phyloP scores from a whole-genome alignment of 805 yeast genomes.

The Candida wancherniae region DNA sequence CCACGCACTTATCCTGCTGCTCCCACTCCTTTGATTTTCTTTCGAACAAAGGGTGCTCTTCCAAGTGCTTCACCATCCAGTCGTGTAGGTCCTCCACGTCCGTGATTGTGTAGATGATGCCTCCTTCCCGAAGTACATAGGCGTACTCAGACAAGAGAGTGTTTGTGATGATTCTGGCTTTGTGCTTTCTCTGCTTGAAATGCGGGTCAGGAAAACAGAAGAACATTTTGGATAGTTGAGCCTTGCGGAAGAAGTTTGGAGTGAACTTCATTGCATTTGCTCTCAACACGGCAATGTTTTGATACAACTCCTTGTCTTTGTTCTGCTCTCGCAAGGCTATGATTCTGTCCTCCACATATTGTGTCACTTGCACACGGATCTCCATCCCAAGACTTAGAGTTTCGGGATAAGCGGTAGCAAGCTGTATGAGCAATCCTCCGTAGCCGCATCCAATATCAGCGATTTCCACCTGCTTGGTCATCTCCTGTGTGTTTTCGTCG shows the following conservation, averaged over 20 bases:
- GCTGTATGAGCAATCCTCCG: constrained; percentile 81
- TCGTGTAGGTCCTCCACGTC: constrained; percentile 89
- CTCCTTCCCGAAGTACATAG: constrained; percentile 79
- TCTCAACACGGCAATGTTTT: constrained; percentile 83
- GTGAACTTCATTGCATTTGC: constrained; percentile 97
- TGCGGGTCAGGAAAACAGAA: constrained; percentile 99
- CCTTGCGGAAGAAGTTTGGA: constrained; percentile 85
- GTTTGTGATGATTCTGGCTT: constrained; percentile 90
- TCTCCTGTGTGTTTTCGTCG: constrained; percentile 36
- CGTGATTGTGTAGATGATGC: constrained; percentile 88
- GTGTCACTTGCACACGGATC: constrained; percentile 95
- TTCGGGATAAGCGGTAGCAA: constrained; percentile 74
- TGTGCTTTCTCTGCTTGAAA: constrained; percentile 94
- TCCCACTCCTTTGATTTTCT: constrained; percentile 80
- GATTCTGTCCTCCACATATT: constrained; percentile 93
- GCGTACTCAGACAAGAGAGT: constrained; percentile 91
- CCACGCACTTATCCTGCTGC: constrained; percentile 70
- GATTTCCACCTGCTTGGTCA: constrained; percentile 62
- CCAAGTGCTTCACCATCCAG: constrained; percentile 94
- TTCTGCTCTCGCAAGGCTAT: constrained; percentile 72
- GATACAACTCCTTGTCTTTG: constrained; percentile 45
- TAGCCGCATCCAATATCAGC: constrained; percentile 98
- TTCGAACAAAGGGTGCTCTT: constrained; percentile 86
- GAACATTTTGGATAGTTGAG: constrained; percentile 84
- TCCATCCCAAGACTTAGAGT: constrained; percentile 89